Evolutionary conservation across 2,329 filamentous ascomycete genomes (phyloP), one percentile per base, ranked within the genome.

Genomic region (Golovinomyces cichoracearum): DNA sequence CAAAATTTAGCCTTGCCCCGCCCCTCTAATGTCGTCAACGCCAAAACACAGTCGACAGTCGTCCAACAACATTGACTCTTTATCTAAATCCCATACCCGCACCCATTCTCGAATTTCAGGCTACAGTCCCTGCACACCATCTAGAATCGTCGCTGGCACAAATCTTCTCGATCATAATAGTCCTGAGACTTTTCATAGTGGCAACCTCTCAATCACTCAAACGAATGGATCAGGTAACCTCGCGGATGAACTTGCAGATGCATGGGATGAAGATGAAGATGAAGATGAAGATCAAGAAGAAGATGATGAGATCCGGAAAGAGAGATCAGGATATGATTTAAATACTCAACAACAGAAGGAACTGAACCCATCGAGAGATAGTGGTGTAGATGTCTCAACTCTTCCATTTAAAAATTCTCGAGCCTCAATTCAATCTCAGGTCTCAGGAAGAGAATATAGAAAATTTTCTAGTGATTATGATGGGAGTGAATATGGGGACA

Each of bases 221-320:
- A 65, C 63, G 44, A 74, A 74, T 21, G 78, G 78, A 7, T 66
- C 84, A 53, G 83, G 82, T 27, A 86, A 84, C 56, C 63, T 90
- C 45, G 83, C 83, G 1, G 83, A 88, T 62, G 83, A 90, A 62
- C 66, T 90, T 45, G 83, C 79, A 1, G 80, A 81, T 57, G 76
- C 78, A 3, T 74, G 80, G 61, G 75, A 73, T 29, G 78, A 75
- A 7, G 74, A 72, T 50, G 76, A 74, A 37, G 74, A 76, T 35
- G 69, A 66, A n/a, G 71, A 68, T 23, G 65, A 70, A 40, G 66
- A 69, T 26, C 56, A 57, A 22, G 51, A 35, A 5, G 48, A 48
- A 3, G 49, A 48, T 17, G 56, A 57, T 15, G 53, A 38, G 10
- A 47, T 46, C 3, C 46, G 46, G 25, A 52, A 67, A 61, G 55